Conservation (phyloP, 495 filamentous ascomycete genomes). For the Neurospora sp. region DNA sequence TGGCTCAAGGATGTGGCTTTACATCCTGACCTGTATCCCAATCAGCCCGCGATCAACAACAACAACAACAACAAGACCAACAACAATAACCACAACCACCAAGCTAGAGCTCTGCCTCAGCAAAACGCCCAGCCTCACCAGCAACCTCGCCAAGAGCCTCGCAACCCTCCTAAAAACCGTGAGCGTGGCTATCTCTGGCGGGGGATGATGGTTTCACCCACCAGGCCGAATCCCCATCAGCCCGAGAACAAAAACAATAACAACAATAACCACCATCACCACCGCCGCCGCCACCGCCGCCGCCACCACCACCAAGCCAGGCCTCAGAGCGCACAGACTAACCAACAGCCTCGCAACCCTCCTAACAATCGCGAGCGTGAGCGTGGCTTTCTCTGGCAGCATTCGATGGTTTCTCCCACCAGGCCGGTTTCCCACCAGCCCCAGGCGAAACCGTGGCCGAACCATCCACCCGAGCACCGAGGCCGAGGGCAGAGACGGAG, state of each 20-base stretch:
- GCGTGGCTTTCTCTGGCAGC: not conserved
- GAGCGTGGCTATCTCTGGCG: not conserved
- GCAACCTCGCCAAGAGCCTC: not conserved
- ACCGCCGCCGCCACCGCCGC: no score
- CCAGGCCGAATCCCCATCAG: not conserved
- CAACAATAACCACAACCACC: not conserved
- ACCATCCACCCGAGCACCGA: not conserved
- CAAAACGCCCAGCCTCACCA: not conserved
- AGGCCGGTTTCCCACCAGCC: not conserved
- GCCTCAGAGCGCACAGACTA: not conserved
- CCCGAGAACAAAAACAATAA: not conserved
- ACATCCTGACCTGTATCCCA: not conserved
- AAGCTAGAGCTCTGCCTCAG: not conserved
- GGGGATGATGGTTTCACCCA: not conserved
- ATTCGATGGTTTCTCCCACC: not conserved
- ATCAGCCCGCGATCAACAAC: not conserved
- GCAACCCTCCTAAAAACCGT: not conserved
- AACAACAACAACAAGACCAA: not conserved
- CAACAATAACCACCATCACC: not conserved
- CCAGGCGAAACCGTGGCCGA: not conserved
- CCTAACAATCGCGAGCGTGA: not conserved
- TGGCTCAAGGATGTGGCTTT: not conserved
- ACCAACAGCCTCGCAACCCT: not conserved
- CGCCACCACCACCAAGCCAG: not conserved
- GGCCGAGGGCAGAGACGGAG: not conserved